Evolutionary conservation across 805 yeast genomes (phyloP), one percentile per base, ranked within the genome.

Genomic region (Sugiyamaella floridensis): DNA sequence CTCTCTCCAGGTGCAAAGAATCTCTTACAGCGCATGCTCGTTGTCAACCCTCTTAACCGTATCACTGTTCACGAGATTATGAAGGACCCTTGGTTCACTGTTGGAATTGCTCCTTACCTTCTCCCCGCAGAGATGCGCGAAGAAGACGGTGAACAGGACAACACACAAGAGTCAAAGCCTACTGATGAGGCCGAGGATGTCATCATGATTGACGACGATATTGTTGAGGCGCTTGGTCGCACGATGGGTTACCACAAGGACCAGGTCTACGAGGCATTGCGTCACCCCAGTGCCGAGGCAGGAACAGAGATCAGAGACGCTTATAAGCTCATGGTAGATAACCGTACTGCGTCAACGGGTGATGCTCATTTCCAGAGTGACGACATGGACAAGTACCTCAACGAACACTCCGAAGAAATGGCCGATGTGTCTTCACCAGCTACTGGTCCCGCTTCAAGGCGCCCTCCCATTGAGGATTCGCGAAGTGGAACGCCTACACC

Each of bases 1-100:
- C 73, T 90, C 55, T 85, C 95, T 18, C 75, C 80, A 0, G 97
- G 97, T 4, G 95, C 97, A 2, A 84, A 88, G 61, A 80, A 81
- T 61, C 70, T 90, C 60, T 78, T 90, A 55, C 85, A 90, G 40
- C 81, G 85, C 65, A 92, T 92, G 97, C 77, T 90, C 53, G 96
- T 90, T 57, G 98, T 92, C 28, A 89, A 90, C 66, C 97, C 98
- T 37, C 75, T 90, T 65, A 89, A 89, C 66, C 81, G 98, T 72
- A 90, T 92, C 56, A 89, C 97, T 11, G 88, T 92, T 46, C 88
- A 83, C 63, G 96, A 88, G 66, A 88, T 92, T 45, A 82, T 89
- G 84, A 85, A 89, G 64, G 97, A 92, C 67, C 90, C 86, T 58
- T 90, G 98, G 98, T 90, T 90, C 71, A 83, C 81, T 59, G 80